Evolutionary conservation across 2,329 filamentous ascomycete species (phyloP), one percentile per base, ranked within the genome.

Genomic region (Fusarium nanum): DNA sequence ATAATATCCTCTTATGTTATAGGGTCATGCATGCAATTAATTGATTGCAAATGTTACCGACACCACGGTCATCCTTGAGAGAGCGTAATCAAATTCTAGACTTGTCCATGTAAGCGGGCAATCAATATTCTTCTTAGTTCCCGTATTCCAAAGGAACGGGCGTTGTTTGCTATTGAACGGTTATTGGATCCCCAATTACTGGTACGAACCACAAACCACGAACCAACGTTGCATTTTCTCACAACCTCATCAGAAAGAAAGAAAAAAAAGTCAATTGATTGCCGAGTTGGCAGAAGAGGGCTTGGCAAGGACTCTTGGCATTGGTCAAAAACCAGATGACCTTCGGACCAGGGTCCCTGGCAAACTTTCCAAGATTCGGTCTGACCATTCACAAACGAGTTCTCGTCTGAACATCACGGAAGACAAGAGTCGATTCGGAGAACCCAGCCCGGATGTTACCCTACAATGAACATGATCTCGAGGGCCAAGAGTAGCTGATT

Each of bases 321-420:
- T 34, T 46, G 48, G 32, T 20, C 13, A 28, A 37, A 49, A 57
- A 46, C 40, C 62, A 54, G 25, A 47, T 65, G 53, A 66, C 60
- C 66, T 27, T 34, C 18, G 18, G 49, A 40, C 48, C 61, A 32
- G 63, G 67, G 34, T 22, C 47, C 40, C 48, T 44, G n/a, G 44
- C 40, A 63, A 71, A 60, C 50, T 54, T 53, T 64, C 20, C 54
- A 53, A 41, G 49, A 46, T 28, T 44, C 46, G n/a, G 27, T 46
- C 64, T 56, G 52, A 32, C 59, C 68, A 70, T 50, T 71, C 55
- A 71, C 50, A 71, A 25, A 27, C 54, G 46, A 64, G 54, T 57
- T 37, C 64, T 42, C 49, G 34, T 47, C 49, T 50, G 53, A 67
- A 70, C 58, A 67, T 44, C 50, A 60, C 14, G 46, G 34, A 37